A percentile compares a stretch with the other conserved stretches of the same genome.
Conservation (phyloP, 2,329 filamentous ascomycete genomes). For the Gyromitra esculenta region DNA sequence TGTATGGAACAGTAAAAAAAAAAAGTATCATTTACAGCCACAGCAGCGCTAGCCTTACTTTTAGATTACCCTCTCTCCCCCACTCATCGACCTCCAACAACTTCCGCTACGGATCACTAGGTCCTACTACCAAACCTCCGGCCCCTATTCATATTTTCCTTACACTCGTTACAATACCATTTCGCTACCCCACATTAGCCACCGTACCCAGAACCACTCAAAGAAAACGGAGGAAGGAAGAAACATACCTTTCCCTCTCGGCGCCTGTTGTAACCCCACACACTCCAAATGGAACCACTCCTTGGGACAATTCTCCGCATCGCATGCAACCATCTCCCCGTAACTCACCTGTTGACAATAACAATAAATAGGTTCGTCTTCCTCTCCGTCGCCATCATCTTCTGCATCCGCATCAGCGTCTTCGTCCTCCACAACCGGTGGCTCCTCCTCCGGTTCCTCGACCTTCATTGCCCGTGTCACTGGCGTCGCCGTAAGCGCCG, state of each 20-base stretch:
- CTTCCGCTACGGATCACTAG: slow-evolving; percentile 3
- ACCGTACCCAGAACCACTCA: neutral
- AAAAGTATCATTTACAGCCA: slow-evolving; percentile 35
- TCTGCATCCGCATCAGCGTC: slow-evolving; percentile 66
- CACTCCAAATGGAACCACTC: slow-evolving; percentile 90
- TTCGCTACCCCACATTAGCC: slow-evolving; percentile 67
- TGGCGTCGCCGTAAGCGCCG: slow-evolving; percentile 60
- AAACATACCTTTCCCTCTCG: slow-evolving; percentile 76
- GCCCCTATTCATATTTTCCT: slow-evolving; percentile 35
- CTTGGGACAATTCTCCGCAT: slow-evolving; percentile 80
- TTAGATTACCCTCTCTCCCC: neutral
- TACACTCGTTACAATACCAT: slow-evolving; percentile 83
- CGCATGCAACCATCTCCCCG: slow-evolving; percentile 88
- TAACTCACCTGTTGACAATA: slow-evolving; percentile 83
- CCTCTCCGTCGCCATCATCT: slow-evolving; percentile 75
- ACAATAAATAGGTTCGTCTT: slow-evolving; percentile 81
- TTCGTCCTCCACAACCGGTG: slow-evolving; percentile 65
- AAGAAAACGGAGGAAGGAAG: slow-evolving; percentile 6
- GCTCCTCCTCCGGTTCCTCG: slow-evolving; percentile 75
- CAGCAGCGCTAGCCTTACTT: neutral
- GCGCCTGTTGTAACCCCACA: slow-evolving; percentile 80
- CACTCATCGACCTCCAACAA: neutral
- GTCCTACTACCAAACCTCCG: slow-evolving; percentile 47
- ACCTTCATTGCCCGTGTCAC: slow-evolving; percentile 61
- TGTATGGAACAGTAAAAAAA: slow-evolving; percentile 1